A percentile compares a stretch with the other conserved stretches of the same genome.
Conservation (phyloP, 2,329 filamentous ascomycete species). For the Aspergillus phoenicis region DNA sequence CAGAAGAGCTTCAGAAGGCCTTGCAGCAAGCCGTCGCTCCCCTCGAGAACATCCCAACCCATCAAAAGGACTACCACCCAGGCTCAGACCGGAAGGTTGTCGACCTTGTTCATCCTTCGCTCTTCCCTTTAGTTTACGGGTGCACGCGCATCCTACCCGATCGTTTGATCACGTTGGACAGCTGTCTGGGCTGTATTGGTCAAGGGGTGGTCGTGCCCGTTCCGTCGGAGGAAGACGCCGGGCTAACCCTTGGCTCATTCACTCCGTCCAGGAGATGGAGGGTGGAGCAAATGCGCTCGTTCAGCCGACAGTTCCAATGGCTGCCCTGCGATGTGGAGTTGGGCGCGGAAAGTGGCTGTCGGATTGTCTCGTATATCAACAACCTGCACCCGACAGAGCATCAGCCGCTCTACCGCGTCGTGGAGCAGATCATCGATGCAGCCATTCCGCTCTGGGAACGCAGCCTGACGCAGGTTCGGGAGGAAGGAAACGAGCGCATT, state of each 20-base stretch:
- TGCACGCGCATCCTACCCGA: conserved; percentile 27
- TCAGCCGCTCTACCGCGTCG: conserved; percentile 34
- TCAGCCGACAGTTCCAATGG: conserved; percentile 50
- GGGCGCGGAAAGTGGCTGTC: conserved; percentile 18
- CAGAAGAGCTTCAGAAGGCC: conserved; percentile 41
- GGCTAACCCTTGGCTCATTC: no score
- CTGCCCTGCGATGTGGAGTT: conserved; percentile 44
- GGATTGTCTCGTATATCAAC: conserved; percentile 47
- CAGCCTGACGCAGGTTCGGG: conserved; percentile 14
- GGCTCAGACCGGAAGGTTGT: conserved; percentile 60
- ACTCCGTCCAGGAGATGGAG: neutral
- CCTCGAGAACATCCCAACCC: conserved; percentile 53
- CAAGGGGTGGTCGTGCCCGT: conserved; percentile 13
- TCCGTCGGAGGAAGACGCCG: neutral
- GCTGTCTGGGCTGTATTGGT: conserved; percentile 24
- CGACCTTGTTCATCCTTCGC: conserved; percentile 66
- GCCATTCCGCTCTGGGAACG: conserved; percentile 53
- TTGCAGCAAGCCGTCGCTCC: conserved; percentile 52
- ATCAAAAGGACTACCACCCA: conserved; percentile 65
- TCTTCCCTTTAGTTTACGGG: conserved; percentile 39
- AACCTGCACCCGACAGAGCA: conserved; percentile 44
- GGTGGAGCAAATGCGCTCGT: neutral
- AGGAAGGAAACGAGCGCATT: conserved; percentile 5
- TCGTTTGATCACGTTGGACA: conserved; percentile 20
- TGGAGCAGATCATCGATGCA: conserved; percentile 42